Evolutionary conservation across 2,329 filamentous ascomycete species (phyloP).

Genomic region (Cadophora luteo-olivacea): DNA sequence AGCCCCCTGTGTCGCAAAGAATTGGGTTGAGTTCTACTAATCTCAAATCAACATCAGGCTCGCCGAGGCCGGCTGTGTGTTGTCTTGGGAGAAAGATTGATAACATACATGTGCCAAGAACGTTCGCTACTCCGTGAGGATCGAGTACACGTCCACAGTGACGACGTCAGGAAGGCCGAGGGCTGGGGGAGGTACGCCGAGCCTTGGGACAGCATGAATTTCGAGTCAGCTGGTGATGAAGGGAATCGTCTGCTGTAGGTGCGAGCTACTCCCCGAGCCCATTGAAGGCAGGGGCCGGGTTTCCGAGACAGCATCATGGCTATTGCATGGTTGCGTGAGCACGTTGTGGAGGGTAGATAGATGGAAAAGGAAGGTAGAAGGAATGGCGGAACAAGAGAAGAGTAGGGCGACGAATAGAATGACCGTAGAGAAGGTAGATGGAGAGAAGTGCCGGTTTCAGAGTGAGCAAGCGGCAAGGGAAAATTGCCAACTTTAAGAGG

Average conservation of each 20-base stretch:
- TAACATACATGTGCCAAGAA: constrained; percentile 18
- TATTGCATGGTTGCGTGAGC: constrained; percentile 15
- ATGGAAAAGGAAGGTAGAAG: neutral
- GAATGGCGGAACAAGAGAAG: neutral
- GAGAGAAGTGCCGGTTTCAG: constrained; percentile 11
- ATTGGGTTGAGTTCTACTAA: constrained; percentile 20
- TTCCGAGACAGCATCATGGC: constrained; percentile 10
- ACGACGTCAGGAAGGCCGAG: constrained; percentile 1
- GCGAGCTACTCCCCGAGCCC: constrained; percentile 15
- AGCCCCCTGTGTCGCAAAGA: constrained; percentile 7
- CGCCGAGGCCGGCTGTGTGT: constrained; percentile 9
- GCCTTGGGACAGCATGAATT: constrained; percentile 13
- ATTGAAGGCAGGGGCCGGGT: constrained; percentile 17
- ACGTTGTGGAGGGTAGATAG: neutral
- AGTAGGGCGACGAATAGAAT: neutral
- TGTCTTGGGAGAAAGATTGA: constrained; percentile 1
- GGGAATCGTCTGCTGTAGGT: neutral
- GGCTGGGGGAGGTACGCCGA: constrained; percentile 5
- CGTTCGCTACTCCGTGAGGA: constrained; percentile 12
- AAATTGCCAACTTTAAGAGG: neutral
- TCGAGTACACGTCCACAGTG: constrained; percentile 17
- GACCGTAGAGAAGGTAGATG: neutral
- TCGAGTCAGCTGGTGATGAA: constrained; percentile 15
- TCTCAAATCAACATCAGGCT: constrained; percentile 22
- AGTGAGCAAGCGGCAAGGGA: neutral